Base-by-base conservation (phyloP, 306 rosid genomes). In the Cucurbita pepo region DNA sequence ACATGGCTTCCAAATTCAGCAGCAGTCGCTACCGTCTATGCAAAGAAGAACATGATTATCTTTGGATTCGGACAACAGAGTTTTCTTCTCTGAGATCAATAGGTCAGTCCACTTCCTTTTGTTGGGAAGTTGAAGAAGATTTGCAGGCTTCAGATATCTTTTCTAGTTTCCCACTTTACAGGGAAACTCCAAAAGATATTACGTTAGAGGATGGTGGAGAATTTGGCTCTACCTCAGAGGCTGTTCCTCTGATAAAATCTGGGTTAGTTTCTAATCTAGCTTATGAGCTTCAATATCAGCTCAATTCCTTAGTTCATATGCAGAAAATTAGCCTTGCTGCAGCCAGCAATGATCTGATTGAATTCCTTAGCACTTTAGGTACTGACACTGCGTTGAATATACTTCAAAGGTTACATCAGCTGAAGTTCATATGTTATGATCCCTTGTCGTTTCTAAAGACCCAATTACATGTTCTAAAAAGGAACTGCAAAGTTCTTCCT, bases 31-130 rank as follows among this genome's bases (percentile, higher is more conserved):
- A 87, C 81, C 89, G 79, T 56, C 76, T 82, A 16, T 90, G 93
- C 78, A 89, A 85, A 85, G 97, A 90, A 53, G 93, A 93, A 77
- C 80, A 75, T 62, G 90, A 85, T 60, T 87, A 82, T 86, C 79
- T 76, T 53, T 93, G 98, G 98, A 88, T 88, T 78, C 90, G 97
- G 9, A 80, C 92, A 2, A 87, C 92, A 0, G 98, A 93, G 74
- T 88, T 93, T 71, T 82, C 97, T 1, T 63, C 76, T 16, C 53
- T 61, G 14, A 90, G 85, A 76, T 81, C 98, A 18, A 67, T 93
- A 48, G 98, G 96, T 21, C 89, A 85, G 58, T 80, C 97, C 36
- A 90, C 92, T 8, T 75, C 92, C 1, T 83, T 88, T 75, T 89
- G 84, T 63, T 94, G 91, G 97, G 89, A 85, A 71, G 76, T 86